Base-by-base conservation (phyloP, 306 rosid species). In the Purshia tridentata region DNA sequence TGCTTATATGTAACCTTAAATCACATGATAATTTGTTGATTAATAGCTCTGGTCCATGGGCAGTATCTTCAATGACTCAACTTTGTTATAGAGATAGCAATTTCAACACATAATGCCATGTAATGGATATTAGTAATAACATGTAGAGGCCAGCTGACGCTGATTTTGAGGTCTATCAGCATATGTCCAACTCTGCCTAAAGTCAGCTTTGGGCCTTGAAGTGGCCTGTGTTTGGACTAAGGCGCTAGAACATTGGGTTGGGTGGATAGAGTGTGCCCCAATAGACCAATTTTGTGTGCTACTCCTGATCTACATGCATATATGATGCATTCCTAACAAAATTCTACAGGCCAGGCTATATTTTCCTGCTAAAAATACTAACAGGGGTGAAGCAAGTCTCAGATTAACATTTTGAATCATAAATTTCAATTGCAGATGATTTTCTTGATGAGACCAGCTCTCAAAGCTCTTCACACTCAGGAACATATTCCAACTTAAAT, bases 391-490 rank as follows among this genome's bases (percentile, higher is more conserved):
- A 41, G 46, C 7, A 53, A 39, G 68, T 13, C 52, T 42, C 20
- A 56, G 39, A 54, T 65, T 55, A 20, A 56, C 49, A 41, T 22
- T 77, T 73, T 50, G 65, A 67, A 42, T 53, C 67, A 6, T 60
- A 18, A 18, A 45, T 39, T 59, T 49, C 74, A 77, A 79, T 51
- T 18, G 87, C 94, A 92, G 96, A 90, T 76, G 89, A 88, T 50
- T 50, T 79, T 46, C 78, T 40, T 20, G 98, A 92, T 70, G 96
- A 90, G 70, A 82, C 81, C 70, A 85, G 96, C 80, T 88, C 98
- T 22, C 80, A 81, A 52, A 79, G 94, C 85, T 90, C 98, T 41
- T 90, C 96, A 16, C 81, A 81, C 5, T 80, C 85, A 20, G 89
- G 83, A 74, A 80, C 81, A 63, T 90, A 86, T 82, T 84, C 97